Evolutionary conservation across 108 stramenopile species (phyloP).

Genomic region (Cylindrotheca fusiformis): DNA sequence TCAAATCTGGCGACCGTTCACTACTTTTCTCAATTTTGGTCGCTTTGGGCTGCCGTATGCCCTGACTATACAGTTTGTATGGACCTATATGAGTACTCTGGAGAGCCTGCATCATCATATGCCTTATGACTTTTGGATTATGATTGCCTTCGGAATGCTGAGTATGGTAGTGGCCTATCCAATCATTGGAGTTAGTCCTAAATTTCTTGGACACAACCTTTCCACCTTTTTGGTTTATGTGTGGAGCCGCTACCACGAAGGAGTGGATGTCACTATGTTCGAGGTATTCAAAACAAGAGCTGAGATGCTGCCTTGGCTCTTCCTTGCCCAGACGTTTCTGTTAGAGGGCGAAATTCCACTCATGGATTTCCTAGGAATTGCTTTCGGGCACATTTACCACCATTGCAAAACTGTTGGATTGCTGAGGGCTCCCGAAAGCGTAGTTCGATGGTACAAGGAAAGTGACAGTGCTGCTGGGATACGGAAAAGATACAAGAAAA

Average conservation of each 20-base stretch:
- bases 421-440: slow-evolving; percentile 57
- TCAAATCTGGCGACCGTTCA: slow-evolving; percentile 89
- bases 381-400: slow-evolving; percentile 94
- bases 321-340: slow-evolving; percentile 89
- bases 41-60: slow-evolving; percentile 80
- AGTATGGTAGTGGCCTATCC: slow-evolving; percentile 82
- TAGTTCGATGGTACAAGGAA: slow-evolving; percentile 77
- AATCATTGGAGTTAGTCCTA: slow-evolving; percentile 61
- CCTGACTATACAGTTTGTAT: slow-evolving; percentile 89
- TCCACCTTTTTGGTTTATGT: slow-evolving; percentile 93
- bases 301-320: slow-evolving; percentile 86
- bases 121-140: slow-evolving; percentile 94
- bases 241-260: slow-evolving; percentile 94
- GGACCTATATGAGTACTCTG: slow-evolving; percentile 95
- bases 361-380: slow-evolving; percentile 93
- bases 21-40: slow-evolving; percentile 89
- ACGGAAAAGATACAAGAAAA: slow-evolving; percentile 73
- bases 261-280: slow-evolving; percentile 91
- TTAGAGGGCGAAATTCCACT: slow-evolving; percentile 90
- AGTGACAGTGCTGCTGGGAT: slow-evolving; percentile 49
- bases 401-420: slow-evolving; percentile 70
- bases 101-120: slow-evolving; percentile 87
- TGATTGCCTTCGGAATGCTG: slow-evolving; percentile 83
- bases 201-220: slow-evolving; percentile 92
- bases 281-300: slow-evolving; percentile 86